These are phyloP conservation scores for Crucihimalaya himalaica DNA, from an alignment of 345 rosid species.

Conservation along the genomic window DNA sequence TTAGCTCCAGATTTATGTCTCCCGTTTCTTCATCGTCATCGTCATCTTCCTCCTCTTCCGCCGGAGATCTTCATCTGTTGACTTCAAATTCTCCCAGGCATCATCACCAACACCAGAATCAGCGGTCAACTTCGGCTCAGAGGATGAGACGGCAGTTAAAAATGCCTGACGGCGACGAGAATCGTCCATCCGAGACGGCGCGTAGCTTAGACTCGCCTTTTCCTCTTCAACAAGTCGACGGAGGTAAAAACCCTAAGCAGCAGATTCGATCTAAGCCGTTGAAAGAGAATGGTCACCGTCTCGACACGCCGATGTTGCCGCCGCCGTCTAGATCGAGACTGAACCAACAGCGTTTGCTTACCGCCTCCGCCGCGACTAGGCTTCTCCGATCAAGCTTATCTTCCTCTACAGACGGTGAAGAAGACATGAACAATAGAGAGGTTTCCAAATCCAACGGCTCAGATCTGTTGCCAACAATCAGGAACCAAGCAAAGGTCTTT, in stretches of 20 bases:
- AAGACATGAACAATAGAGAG: slow-evolving; percentile 13
- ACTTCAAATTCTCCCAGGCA: slow-evolving; percentile 47
- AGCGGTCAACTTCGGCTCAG: slow-evolving; percentile 49
- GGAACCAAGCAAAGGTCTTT: slow-evolving; percentile 16
- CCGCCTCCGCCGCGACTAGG: slow-evolving; percentile 60
- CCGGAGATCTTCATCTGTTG: slow-evolving; percentile 48
- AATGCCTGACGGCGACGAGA: slow-evolving; percentile 50
- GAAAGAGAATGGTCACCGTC: slow-evolving; percentile 36
- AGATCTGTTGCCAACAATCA: slow-evolving; percentile 25
- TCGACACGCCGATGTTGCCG: slow-evolving; percentile 37
- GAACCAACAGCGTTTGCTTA: slow-evolving; percentile 39
- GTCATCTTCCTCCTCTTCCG: slow-evolving; percentile 30
- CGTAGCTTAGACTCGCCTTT: slow-evolving; percentile 59
- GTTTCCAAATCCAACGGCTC: slow-evolving; percentile 9
- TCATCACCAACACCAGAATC: slow-evolving; percentile 37
- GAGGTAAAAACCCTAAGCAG: slow-evolving; percentile 20
- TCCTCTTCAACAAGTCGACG: slow-evolving; percentile 35
- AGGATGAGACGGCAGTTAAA: slow-evolving; percentile 50
- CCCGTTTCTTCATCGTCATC: slow-evolving; percentile 45
- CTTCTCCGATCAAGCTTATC: slow-evolving; percentile 56
- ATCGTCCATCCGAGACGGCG: slow-evolving; percentile 44
- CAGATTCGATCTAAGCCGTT: slow-evolving; percentile 37
- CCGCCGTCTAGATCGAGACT: slow-evolving; percentile 36
- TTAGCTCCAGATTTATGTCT: slow-evolving; percentile 83
- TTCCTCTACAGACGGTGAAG: slow-evolving; percentile 24